Conservation (phyloP, 2,329 filamentous ascomycete species). For the Fusarium xyrophilum region DNA sequence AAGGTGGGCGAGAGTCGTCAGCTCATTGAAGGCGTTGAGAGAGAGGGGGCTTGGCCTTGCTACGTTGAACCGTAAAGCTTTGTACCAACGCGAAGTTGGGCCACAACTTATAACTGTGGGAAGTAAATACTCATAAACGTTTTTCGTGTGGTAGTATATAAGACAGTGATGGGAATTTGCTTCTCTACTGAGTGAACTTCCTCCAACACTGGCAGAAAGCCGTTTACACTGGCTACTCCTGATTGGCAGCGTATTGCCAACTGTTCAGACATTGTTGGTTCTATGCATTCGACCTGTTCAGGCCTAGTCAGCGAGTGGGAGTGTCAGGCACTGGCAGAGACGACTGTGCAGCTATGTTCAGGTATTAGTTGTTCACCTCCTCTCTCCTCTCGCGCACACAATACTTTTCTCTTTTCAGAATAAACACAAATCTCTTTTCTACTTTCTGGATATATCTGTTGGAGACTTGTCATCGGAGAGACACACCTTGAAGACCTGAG, state of each 20-base stretch:
- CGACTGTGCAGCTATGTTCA: neutral
- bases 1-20: conserved; percentile 9
- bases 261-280: neutral
- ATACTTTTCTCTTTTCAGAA: neutral
- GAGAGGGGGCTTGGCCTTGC: neutral
- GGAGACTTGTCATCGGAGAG: neutral
- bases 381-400: neutral
- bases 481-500: neutral
- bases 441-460: neutral
- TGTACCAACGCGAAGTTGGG: neutral
- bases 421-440: neutral
- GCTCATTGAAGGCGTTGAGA: neutral
- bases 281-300: neutral
- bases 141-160: neutral
- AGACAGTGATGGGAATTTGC: neutral
- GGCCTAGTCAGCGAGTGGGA: neutral
- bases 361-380: neutral
- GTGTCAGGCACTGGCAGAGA: conserved; percentile 9
- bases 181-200: neutral
- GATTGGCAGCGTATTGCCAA: neutral
- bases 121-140: neutral
- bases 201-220: neutral
- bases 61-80: neutral
- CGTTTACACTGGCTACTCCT: neutral
- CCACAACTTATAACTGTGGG: neutral